Conservation (phyloP, 306 rosid genomes). For the Fagus crenata region DNA sequence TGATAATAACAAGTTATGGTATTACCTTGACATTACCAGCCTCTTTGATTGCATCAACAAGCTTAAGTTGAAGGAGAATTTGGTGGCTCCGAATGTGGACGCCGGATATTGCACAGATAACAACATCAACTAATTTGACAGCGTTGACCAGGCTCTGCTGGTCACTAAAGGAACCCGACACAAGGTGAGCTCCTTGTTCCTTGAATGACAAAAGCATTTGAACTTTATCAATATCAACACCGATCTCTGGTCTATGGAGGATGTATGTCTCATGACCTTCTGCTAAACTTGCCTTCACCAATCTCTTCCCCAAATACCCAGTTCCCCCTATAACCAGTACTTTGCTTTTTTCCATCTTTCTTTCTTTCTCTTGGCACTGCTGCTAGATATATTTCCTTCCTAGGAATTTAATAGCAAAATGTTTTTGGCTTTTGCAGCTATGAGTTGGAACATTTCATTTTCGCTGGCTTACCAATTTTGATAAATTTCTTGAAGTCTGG, state of each 20-base stretch:
- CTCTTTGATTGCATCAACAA: constrained; percentile 60
- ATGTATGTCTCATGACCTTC: too few species aligned
- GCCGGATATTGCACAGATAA: constrained; percentile 62
- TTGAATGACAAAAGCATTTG: constrained; percentile 62
- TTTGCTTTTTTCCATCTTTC: too few species aligned
- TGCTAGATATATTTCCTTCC: background rate
- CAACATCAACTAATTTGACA: constrained; percentile 60
- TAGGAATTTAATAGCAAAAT: too few species aligned
- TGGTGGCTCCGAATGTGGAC: constrained; percentile 65
- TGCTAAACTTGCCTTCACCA: too few species aligned
- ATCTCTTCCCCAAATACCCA: too few species aligned
- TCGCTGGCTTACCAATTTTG: too few species aligned
- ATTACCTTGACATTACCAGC: constrained; percentile 68
- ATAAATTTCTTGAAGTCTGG: too few species aligned
- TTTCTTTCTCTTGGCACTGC: constrained; percentile 15
- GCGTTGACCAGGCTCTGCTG: constrained; percentile 52
- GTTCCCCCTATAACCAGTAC: too few species aligned
- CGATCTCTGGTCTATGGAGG: constrained; percentile 54
- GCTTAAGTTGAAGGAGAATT: constrained; percentile 63
- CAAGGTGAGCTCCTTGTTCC: constrained; percentile 54
- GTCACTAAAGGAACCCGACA: constrained; percentile 47
- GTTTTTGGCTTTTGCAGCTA: too few species aligned
- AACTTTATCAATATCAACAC: constrained; percentile 63
- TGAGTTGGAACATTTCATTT: too few species aligned
- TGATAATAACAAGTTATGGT: too few species aligned